phyloP scores from a whole-genome alignment of 2,329 filamentous ascomycete genomes.

The Aspergillus niger region DNA sequence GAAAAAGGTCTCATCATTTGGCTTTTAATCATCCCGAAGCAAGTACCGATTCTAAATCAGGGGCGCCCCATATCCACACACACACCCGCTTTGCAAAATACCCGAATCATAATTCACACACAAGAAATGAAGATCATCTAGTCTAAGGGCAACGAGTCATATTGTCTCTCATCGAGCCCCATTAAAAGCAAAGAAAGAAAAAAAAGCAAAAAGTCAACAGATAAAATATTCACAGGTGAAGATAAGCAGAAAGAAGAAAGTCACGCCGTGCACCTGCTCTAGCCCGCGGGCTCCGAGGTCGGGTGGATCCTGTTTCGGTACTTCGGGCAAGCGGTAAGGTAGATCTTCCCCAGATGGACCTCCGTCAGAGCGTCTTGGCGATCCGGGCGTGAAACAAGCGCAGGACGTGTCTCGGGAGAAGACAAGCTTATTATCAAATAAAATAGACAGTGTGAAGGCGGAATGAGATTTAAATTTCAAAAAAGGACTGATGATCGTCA shows the following conservation, averaged over 20 bases:
- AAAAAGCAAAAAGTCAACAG: neutral
- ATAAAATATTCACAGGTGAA: slow-evolving; percentile 27
- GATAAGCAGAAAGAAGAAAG: slow-evolving; percentile 14
- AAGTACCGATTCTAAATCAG: slow-evolving; percentile 12
- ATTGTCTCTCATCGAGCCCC: slow-evolving; percentile 20
- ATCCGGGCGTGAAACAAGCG: slow-evolving; percentile 1
- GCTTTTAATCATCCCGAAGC: neutral
- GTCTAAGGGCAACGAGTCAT: slow-evolving; percentile 13
- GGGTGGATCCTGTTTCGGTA: neutral
- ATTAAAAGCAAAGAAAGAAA: neutral
- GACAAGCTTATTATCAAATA: slow-evolving; percentile 9
- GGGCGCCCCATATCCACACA: slow-evolving; percentile 16
- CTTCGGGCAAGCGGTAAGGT: neutral
- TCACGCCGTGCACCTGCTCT: slow-evolving; percentile 5
- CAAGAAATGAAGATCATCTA: slow-evolving; percentile 10
- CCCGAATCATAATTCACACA: neutral
- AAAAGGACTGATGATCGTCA: slow-evolving; percentile 19
- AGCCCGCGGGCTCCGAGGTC: neutral
- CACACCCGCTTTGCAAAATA: slow-evolving; percentile 1
- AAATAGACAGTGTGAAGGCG: slow-evolving; percentile 6
- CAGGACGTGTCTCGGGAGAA: neutral
- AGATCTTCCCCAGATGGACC: neutral
- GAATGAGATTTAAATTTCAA: slow-evolving; percentile 10
- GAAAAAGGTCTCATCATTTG: slow-evolving; percentile 5
- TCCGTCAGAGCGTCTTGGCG: slow-evolving; percentile 5